These are phyloP conservation scores for Epichloe uncinata DNA, from an alignment of 2,329 filamentous ascomycete genomes.

Conservation along the genomic window DNA sequence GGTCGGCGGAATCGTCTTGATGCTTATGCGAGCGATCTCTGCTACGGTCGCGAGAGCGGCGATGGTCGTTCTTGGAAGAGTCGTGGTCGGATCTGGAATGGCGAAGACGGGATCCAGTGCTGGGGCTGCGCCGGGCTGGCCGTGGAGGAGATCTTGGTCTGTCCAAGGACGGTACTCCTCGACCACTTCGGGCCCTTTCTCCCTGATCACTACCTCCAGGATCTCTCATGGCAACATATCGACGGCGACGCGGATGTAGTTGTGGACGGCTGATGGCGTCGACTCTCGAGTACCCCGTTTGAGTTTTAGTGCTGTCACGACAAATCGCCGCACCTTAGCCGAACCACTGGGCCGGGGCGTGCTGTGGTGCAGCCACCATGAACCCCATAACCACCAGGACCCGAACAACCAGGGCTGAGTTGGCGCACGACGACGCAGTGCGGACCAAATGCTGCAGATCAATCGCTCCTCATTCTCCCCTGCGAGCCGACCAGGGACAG, in stretches of 20 bases:
- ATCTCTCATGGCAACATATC: constrained; percentile 30
- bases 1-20: constrained; percentile 15
- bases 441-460: background rate
- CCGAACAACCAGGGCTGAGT: background rate
- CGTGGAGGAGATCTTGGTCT: constrained; percentile 20
- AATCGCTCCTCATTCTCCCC: background rate
- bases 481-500: background rate
- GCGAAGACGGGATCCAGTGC: constrained; percentile 19
- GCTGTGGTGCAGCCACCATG: background rate
- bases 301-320: constrained; percentile 26
- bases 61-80: constrained; percentile 20
- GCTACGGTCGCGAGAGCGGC: constrained; percentile 25
- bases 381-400: background rate
- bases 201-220: constrained; percentile 22
- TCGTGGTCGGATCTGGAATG: constrained; percentile 20
- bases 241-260: constrained; percentile 21
- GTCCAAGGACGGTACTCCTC: constrained; percentile 20
- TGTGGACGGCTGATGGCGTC: constrained; percentile 17
- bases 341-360: constrained; percentile 7
- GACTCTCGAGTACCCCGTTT: constrained; percentile 14
- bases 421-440: background rate
- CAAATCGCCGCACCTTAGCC: constrained; percentile 28
- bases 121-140: constrained; percentile 17
- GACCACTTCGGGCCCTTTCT: constrained; percentile 23
- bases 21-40: constrained; percentile 19